Percentiles rank a stretch among this genome's conserved stretches.
These are phyloP conservation scores for Solioccasus polychromus DNA, from an alignment of 768 basidiomycete genomes.

Conservation along the genomic window DNA sequence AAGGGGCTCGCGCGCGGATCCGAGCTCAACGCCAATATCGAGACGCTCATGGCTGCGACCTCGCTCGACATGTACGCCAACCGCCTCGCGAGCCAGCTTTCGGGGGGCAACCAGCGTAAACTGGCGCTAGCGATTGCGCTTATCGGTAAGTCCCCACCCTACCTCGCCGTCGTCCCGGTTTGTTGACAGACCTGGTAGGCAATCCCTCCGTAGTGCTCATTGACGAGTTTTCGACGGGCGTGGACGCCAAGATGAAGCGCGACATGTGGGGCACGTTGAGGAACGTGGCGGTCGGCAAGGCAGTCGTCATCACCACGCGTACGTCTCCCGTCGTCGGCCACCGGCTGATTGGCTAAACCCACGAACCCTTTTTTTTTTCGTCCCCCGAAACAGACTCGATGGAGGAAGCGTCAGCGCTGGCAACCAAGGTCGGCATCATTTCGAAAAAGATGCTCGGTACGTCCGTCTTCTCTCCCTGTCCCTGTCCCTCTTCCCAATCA, in stretches of 20 bases:
- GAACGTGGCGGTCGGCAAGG: slow-evolving; percentile 63
- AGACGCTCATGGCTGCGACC: slow-evolving; percentile 56
- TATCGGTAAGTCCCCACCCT: slow-evolving; percentile 42
- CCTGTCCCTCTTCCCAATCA: background rate
- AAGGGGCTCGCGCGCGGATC: slow-evolving; percentile 58
- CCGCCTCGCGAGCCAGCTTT: slow-evolving; percentile 69
- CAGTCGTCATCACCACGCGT: slow-evolving; percentile 73
- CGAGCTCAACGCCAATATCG: slow-evolving; percentile 52
- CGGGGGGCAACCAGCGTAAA: slow-evolving; percentile 80
- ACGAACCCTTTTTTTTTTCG: background rate
- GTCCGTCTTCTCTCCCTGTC: slow-evolving; percentile 9
- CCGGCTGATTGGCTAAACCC: slow-evolving; percentile 1
- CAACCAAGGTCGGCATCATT: slow-evolving; percentile 73
- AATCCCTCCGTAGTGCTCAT: slow-evolving; percentile 78
- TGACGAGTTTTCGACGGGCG: slow-evolving; percentile 81
- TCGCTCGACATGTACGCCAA: slow-evolving; percentile 60
- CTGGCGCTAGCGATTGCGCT: slow-evolving; percentile 73
- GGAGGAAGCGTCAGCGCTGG: slow-evolving; percentile 80
- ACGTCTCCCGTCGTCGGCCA: slow-evolving; percentile 19
- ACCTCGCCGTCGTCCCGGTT: no score
- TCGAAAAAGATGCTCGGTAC: slow-evolving; percentile 67
- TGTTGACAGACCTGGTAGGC: slow-evolving; percentile 37
- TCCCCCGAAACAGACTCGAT: slow-evolving; percentile 56
- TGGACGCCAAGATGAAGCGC: slow-evolving; percentile 80
- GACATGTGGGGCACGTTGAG: slow-evolving; percentile 79